Conservation (phyloP, 257 asterid species). For the Ajuga chamaepitys region DNA sequence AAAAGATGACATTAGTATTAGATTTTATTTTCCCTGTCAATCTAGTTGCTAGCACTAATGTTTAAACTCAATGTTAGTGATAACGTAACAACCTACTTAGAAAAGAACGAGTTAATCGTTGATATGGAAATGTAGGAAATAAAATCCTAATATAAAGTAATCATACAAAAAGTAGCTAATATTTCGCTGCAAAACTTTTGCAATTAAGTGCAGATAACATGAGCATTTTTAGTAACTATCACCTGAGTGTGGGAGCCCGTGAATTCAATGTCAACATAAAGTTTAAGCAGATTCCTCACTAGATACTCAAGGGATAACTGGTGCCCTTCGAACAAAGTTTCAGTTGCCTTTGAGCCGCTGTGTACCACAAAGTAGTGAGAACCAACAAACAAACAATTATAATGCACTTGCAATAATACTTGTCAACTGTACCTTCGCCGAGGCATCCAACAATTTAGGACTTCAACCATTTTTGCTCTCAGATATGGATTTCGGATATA, state of each 20-base stretch:
- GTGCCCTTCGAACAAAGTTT: slow-evolving; percentile 86
- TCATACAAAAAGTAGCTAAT: neutral
- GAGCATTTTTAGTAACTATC: slow-evolving; percentile 16
- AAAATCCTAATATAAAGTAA: neutral
- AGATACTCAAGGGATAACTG: slow-evolving; percentile 80
- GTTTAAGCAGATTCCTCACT: slow-evolving; percentile 84
- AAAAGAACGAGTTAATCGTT: neutral
- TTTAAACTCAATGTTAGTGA: neutral
- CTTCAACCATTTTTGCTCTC: slow-evolving; percentile 99
- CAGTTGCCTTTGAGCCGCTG: slow-evolving; percentile 88
- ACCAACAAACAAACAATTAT: neutral
- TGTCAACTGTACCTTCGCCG: slow-evolving; percentile 55
- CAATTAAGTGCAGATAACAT: neutral
- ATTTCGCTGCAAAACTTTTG: neutral
- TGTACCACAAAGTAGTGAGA: slow-evolving; percentile 14
- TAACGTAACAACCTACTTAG: neutral
- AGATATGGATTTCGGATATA: slow-evolving; percentile 90
- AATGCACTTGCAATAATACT: neutral
- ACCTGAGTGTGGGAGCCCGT: slow-evolving; percentile 99
- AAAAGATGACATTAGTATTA: neutral
- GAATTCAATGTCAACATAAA: slow-evolving; percentile 94
- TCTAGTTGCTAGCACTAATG: neutral
- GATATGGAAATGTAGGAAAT: neutral
- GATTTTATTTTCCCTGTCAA: neutral
- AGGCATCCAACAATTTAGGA: slow-evolving; percentile 98